Percentiles rank a stretch among this genome's conserved stretches.
phyloP scores from a whole-genome alignment of 2,329 filamentous ascomycete species.

The Geosmithia morbida region DNA sequence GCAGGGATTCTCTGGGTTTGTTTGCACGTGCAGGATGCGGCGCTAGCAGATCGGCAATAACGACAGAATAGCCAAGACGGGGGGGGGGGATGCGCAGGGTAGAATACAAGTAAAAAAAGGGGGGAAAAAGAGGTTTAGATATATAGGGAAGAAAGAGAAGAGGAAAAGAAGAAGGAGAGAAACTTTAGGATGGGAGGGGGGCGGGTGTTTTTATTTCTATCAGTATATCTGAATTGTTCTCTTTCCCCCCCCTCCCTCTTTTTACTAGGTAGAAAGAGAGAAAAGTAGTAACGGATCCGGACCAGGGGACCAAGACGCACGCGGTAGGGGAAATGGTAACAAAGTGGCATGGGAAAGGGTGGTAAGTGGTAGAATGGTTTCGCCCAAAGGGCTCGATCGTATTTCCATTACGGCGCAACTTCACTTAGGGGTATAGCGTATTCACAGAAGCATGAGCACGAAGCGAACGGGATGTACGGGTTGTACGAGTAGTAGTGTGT shows the following conservation, averaged over 20 bases:
- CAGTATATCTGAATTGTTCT: neutral
- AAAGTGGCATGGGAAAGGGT: no score
- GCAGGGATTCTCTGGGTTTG: neutral
- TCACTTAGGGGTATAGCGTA: conserved; percentile 7
- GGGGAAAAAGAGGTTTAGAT: neutral
- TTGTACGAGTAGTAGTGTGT: no score
- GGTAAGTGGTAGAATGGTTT: no score
- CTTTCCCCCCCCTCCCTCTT: neutral
- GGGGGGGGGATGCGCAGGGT: neutral
- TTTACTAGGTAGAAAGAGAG: no score
- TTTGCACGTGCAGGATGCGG: neutral
- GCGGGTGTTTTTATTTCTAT: no score
- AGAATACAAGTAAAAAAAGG: neutral
- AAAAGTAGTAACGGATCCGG: no score
- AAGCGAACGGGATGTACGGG: neutral
- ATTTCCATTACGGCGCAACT: conserved; percentile 2
- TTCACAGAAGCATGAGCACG: no score
- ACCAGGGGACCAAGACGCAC: no score
- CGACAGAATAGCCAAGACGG: neutral
- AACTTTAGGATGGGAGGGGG: neutral
- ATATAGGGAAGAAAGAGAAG: neutral
- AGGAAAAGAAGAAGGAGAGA: neutral
- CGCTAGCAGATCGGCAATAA: neutral
- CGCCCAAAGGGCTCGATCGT: neutral
- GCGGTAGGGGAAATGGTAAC: no score